Base-by-base conservation (phyloP, 2,329 filamentous ascomycete species). In the Penicillium sp. region DNA sequence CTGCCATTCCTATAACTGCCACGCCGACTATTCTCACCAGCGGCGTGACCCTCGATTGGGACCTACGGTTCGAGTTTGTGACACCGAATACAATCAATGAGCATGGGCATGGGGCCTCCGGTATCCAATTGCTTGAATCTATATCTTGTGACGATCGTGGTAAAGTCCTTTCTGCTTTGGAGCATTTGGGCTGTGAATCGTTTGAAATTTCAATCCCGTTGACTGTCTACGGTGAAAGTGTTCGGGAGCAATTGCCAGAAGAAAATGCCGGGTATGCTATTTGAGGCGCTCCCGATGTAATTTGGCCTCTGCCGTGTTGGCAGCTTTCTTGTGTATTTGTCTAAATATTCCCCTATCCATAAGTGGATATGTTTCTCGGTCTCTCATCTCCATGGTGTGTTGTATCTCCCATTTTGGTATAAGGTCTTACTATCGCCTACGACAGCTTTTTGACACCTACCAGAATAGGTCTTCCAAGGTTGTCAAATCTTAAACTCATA, bases 1-100 rank as follows among this genome's bases (percentile, higher is more conserved):
- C 92, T 0, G 89, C 90, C 0, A 92, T 99, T 48, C 95, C 95
- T 0, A 83, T 89, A 19, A 83, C 82, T 14, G 92, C 91, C 0
- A 96, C 93, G 1, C 95, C 95, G 0, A 92, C 95, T 62, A 96
- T 99, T 64, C 84, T 96, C 47, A 99, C 95, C 0, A 96, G 87
- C 59, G 93, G 93, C 2, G 85, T 99, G 4, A 90, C 85, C 62
- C 79, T 97, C 26, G 89, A 91, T 63, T 99, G 95, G 95, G 90
- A 89, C 72, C 80, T 99, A 33, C 82, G 91, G 1, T 86, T 99
- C 56, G 93, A 98, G 75, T 99, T 99, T 75, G 92, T 96, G 26
- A 93, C 93, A 6, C 88, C 90, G 6, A 85, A 82, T 41, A 64
- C 67, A 10, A 71, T 74, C 31, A 67, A 72, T 37, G 77, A 78